Evolutionary conservation across 2,329 filamentous ascomycete species (phyloP).

Genomic region (Neopestalotiopsis sp.): DNA sequence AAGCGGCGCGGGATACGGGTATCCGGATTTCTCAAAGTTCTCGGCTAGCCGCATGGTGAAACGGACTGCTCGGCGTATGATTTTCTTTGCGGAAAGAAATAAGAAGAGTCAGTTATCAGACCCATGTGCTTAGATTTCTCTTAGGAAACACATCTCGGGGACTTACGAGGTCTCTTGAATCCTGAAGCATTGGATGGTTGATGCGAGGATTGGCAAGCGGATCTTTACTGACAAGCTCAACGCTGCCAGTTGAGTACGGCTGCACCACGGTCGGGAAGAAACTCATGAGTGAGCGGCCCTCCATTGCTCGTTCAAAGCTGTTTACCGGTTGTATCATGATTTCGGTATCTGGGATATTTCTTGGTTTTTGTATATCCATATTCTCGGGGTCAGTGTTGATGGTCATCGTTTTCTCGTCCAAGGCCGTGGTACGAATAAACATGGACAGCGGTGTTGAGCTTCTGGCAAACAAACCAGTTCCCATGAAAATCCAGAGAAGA

Average conservation of each 20-base stretch:
- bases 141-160: background rate
- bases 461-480: slow-evolving; percentile 31
- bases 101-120: background rate
- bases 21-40: slow-evolving; percentile 20
- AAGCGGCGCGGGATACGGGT: slow-evolving; percentile 18
- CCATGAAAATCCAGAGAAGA: slow-evolving; percentile 35
- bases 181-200: background rate
- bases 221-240: slow-evolving; percentile 22
- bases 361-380: slow-evolving; percentile 1
- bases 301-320: slow-evolving; percentile 16
- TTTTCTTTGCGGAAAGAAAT: background rate
- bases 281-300: slow-evolving; percentile 18
- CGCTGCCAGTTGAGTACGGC: slow-evolving; percentile 16
- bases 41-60: slow-evolving; percentile 22
- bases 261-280: slow-evolving; percentile 22
- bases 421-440: slow-evolving; percentile 32
- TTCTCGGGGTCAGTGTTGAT: slow-evolving; percentile 17
- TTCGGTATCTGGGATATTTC: slow-evolving; percentile 24
- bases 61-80: slow-evolving; percentile 8
- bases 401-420: slow-evolving; percentile 35
- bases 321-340: slow-evolving; percentile 22
- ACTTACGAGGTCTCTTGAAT: background rate
- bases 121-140: background rate
- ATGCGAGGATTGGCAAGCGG: slow-evolving; percentile 19
- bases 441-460: slow-evolving; percentile 26